Base-by-base conservation (phyloP, 768 basidiomycete species). In the Lentinula aciculospora region DNA sequence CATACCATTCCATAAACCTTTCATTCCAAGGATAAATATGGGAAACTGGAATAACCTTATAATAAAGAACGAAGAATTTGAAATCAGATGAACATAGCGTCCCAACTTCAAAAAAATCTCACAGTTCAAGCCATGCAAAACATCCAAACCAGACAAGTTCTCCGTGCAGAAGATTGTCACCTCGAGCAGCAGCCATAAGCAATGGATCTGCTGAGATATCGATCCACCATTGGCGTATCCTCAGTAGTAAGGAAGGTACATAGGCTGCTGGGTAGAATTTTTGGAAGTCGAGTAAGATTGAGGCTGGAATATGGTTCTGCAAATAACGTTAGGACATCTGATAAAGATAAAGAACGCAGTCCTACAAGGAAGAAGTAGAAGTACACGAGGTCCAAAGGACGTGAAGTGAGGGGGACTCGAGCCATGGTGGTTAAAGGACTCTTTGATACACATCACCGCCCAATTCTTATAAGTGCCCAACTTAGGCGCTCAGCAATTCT, bases 231-330 rank as follows among this genome's bases (percentile, higher is more conserved):
- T 68, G 63, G 0, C 78, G 72, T 12, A 88, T 66, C 10, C 65
- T 63, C 21, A 74, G 71, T 29, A 89, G 62, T 39, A 76, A 58
- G 0, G 66, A 42, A 0, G 89, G 86, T 12, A 86, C 69, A 6
- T 82, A 61, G 17, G 69, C 63, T 2, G 75, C 58, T 4, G 86
- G 84, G 62, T 83, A 86, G 36, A 94, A 57, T 7, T 81, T 71
- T 69, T 93, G 91, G 12, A 85, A 68, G 69, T 94, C 92, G 44
- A 93, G 69, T 27, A 86, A 65, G 7, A 93, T 64, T 3, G 90
- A 83, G 3, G 86, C 82, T 0, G 84, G 80, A 32, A 92, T 72
- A 65, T 94, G 91, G 1, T 84, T 72, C 76, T 77, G 54, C 28
- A 32, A 21, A 34, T 28, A 27, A 47, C 21, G 29, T 48, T 15